These are phyloP conservation scores for Ophiostoma tasmaniense DNA, from an alignment of 2,329 filamentous ascomycete genomes.

Conservation along the genomic window DNA sequence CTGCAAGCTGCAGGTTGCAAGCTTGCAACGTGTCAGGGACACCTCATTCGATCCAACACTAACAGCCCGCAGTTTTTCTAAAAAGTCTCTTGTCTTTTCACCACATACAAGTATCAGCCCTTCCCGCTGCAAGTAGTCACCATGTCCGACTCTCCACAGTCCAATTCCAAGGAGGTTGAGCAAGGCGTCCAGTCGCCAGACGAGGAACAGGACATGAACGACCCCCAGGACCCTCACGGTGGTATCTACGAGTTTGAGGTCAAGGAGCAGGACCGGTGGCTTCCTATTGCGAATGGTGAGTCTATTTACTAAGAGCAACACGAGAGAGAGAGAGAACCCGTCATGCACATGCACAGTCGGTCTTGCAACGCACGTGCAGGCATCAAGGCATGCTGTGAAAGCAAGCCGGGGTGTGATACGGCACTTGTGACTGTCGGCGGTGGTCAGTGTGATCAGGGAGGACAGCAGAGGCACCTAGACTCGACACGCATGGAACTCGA, in stretches of 20 bases:
- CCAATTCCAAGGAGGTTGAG: conserved; percentile 92
- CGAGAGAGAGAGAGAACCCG: neutral
- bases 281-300: conserved; percentile 99
- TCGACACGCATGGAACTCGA: neutral
- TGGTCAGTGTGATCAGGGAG: neutral
- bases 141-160: conserved; percentile 84
- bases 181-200: conserved; percentile 86
- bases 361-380: neutral
- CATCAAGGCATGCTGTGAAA: neutral
- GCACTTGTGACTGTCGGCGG: neutral
- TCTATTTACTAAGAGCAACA: conserved; percentile 27
- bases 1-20: conserved; percentile 36
- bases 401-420: neutral
- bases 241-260: conserved; percentile 90
- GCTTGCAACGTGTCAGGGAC: conserved; percentile 54
- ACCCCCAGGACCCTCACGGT: conserved; percentile 68
- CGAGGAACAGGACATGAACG: conserved; percentile 92
- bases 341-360: neutral
- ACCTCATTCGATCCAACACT: conserved; percentile 38
- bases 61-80: neutral
- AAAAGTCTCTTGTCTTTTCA: too few species aligned
- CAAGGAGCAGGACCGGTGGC: conserved; percentile 98
- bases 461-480: neutral
- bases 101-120: conserved; percentile 38
- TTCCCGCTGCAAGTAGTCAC: conserved; percentile 63